Evolutionary conservation across 2,329 filamentous ascomycete genomes (phyloP).

Genomic region (Hypoxylon sp.): DNA sequence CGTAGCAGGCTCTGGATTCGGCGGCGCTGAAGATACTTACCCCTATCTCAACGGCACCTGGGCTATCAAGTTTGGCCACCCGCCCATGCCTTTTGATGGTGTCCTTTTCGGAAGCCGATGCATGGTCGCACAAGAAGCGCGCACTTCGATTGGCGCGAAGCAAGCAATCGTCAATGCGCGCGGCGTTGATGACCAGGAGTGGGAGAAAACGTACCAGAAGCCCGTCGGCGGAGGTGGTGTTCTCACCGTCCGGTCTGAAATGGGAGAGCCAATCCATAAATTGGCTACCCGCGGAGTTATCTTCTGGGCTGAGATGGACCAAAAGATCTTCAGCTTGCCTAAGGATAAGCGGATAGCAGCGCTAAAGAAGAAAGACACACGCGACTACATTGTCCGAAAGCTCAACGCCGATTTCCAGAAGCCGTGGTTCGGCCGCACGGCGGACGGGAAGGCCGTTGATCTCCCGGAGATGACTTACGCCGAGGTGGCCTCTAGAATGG

Average conservation of each 20-base stretch:
- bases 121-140: conserved; percentile 60
- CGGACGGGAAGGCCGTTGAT: conserved; percentile 56
- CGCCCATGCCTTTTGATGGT: conserved; percentile 61
- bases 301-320: conserved; percentile 55
- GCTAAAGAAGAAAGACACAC: conserved; percentile 54
- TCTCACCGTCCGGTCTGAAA: conserved; percentile 50
- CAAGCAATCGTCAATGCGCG: conserved; percentile 57
- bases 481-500: conserved; percentile 58
- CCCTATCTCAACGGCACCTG: conserved; percentile 60
- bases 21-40: conserved; percentile 59
- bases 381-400: conserved; percentile 58
- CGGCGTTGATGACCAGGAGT: conserved; percentile 57
- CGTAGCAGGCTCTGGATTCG: conserved; percentile 61
- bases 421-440: conserved; percentile 60
- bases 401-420: conserved; percentile 62
- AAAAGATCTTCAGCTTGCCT: conserved; percentile 47
- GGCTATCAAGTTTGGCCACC: conserved; percentile 57
- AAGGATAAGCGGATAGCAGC: conserved; percentile 54
- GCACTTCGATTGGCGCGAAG: conserved; percentile 58
- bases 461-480: conserved; percentile 61
- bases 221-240: conserved; percentile 44
- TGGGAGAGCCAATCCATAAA: conserved; percentile 56
- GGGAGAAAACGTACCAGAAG: conserved; percentile 59
- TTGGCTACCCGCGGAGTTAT: conserved; percentile 53
- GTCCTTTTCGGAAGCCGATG: conserved; percentile 60